Evolutionary conservation across 345 rosid genomes (phyloP), one percentile per base, ranked within the genome.

Genomic region (Schrenkiella parvula): DNA sequence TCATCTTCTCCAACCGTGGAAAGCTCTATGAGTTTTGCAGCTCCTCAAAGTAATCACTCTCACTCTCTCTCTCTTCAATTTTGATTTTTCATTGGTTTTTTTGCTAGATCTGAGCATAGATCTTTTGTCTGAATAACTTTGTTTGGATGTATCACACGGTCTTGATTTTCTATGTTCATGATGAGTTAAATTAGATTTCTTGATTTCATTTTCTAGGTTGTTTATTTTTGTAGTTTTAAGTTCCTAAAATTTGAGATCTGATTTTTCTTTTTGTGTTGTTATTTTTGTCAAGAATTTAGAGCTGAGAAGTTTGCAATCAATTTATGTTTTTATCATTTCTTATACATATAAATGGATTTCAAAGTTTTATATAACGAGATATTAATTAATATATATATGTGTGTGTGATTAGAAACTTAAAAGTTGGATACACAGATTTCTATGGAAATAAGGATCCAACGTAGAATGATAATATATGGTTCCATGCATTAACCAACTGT

Each of bases 11-110:
- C 39, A 90, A 82, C 72, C 88, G 98, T 39, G 98, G 97, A 70
- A 93, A 93, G 86, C 98, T 93, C 85, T 93, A 86, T 66, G 97
- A 93, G 83, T 93, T 89, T 70, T 91, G 96, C 71, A 93, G 96
- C 90, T 73, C 78, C 70, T 47, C 89, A 19, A 93, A 85, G 98
- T 93, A 88, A 54, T 21, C 18, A 43, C 53, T 35, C 37, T 59
- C 68, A 0, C 52, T 44, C 52, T 42, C 48, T 42, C 67, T 1
- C 57, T 53, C 51, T 58, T 50, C 7, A 44, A 8, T 44, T 31
- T 22, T n/a, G 4, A 8, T 31, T 10, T 7, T 38, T 1, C 1
- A 7, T 55, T 6, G 26, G 5, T 39, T 38, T 39, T 38, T 41
- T 28, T 23, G 53, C 14, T 75, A 53, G 70, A 75, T 67, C 65